Evolutionary conservation across 306 rosid genomes (phyloP).

Genomic region (Arachis stenosperma): DNA sequence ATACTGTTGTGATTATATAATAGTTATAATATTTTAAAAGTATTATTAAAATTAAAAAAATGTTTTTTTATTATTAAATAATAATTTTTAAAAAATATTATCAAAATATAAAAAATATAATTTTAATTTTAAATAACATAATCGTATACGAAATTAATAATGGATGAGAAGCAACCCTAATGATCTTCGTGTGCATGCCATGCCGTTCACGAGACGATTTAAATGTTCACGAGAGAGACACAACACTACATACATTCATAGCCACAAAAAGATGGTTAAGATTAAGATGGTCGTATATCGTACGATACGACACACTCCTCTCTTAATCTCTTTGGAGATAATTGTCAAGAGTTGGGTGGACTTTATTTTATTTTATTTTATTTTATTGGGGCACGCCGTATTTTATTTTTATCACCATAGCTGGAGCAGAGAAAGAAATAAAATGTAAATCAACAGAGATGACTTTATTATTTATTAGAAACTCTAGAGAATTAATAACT

Average conservation of each 20-base stretch:
- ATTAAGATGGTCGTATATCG: slow-evolving; percentile 41
- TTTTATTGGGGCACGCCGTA: background rate
- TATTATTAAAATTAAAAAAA: too few species aligned
- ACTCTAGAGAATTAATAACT: too few species aligned
- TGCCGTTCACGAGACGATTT: slow-evolving; percentile 52
- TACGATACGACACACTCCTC: slow-evolving; percentile 1
- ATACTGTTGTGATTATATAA: too few species aligned
- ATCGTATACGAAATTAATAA: slow-evolving; percentile 11
- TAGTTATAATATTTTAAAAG: too few species aligned
- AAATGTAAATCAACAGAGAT: slow-evolving; percentile 20
- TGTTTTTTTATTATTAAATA: too few species aligned
- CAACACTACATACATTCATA: background rate
- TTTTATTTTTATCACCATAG: slow-evolving; percentile 21
- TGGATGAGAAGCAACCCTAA: slow-evolving; percentile 38
- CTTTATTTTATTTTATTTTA: too few species aligned
- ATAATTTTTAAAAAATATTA: too few species aligned
- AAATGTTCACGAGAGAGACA: slow-evolving; percentile 65
- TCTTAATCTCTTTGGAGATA: background rate
- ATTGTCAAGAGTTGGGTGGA: too few species aligned
- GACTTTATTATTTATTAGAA: too few species aligned
- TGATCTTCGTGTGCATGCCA: slow-evolving; percentile 18
- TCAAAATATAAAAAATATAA: too few species aligned
- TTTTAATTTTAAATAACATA: too few species aligned
- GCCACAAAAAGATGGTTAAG: slow-evolving; percentile 51
- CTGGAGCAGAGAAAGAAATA: background rate